Evolutionary conservation across 257 asterid genomes (phyloP).

Genomic region (Rubia yunnanensis): DNA sequence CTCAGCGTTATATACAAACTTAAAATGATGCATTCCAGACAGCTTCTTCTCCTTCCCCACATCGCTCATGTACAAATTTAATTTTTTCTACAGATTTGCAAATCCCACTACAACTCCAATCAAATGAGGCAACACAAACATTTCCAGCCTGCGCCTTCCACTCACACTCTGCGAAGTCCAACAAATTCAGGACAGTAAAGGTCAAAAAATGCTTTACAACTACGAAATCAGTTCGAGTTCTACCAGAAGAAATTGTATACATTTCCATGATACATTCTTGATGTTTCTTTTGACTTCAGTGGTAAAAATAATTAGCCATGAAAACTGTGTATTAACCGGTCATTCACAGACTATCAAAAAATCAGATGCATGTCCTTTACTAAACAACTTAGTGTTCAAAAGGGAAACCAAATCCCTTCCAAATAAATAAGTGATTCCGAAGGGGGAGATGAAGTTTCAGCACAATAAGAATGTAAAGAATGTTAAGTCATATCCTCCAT

Average conservation of each 20-base stretch:
- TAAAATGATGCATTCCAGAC: conserved; percentile 40
- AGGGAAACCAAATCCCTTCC: background rate
- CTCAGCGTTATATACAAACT: background rate
- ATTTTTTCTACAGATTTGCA: conserved; percentile 48
- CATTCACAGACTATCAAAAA: background rate
- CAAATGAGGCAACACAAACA: conserved; percentile 52
- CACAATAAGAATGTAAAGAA: background rate
- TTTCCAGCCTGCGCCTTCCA: conserved; percentile 61
- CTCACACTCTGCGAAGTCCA: conserved; percentile 35
- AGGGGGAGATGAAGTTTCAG: background rate
- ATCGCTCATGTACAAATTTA: conserved; percentile 37
- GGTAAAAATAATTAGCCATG: background rate
- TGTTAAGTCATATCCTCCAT: no score
- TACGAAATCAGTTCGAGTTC: background rate
- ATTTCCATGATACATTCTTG: background rate
- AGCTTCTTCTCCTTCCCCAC: conserved; percentile 62
- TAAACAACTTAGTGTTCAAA: background rate
- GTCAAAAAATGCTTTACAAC: background rate
- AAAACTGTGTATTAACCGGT: background rate
- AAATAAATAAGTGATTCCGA: background rate
- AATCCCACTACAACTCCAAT: conserved; percentile 63
- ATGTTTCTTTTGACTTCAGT: background rate
- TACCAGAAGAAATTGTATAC: background rate
- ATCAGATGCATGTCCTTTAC: background rate
- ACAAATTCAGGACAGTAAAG: background rate